Percentiles rank a stretch among this genome's conserved stretches.
Evolutionary conservation across 2,329 filamentous ascomycete genomes (phyloP).

Genomic region (Neofusicoccum sp.): DNA sequence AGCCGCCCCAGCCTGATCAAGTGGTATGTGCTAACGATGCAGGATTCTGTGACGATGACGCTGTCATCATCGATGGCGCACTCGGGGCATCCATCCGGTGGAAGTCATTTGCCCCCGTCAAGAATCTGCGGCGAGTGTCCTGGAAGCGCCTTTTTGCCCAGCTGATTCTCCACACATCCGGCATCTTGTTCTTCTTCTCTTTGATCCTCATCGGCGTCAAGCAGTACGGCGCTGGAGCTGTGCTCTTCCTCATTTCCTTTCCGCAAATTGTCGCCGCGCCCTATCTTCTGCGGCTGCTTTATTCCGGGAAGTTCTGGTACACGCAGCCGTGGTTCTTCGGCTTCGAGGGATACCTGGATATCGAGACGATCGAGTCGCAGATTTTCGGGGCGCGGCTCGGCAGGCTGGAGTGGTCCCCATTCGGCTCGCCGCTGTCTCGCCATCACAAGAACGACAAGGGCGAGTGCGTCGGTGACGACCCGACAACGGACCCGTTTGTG

Average conservation of each 20-base stretch:
- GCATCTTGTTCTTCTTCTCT: slow-evolving; percentile 24
- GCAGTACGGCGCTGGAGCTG: slow-evolving; percentile 12
- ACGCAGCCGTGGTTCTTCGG: slow-evolving; percentile 46
- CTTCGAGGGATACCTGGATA: slow-evolving; percentile 42
- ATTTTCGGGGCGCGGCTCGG: slow-evolving; percentile 31
- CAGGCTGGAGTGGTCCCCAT: slow-evolving; percentile 38
- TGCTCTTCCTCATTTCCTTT: slow-evolving; percentile 27
- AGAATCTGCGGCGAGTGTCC: slow-evolving; percentile 26
- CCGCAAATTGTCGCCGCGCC: slow-evolving; percentile 33
- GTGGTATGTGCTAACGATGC: not conserved
- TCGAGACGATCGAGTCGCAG: slow-evolving; percentile 38
- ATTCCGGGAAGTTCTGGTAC: slow-evolving; percentile 41
- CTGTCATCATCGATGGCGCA: slow-evolving; percentile 44
- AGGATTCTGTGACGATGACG: slow-evolving; percentile 38
- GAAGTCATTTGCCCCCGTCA: slow-evolving; percentile 41
- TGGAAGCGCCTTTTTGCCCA: slow-evolving; percentile 29
- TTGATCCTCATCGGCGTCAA: slow-evolving; percentile 20
- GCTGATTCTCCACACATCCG: slow-evolving; percentile 23
- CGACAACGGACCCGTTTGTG: slow-evolving; percentile 25
- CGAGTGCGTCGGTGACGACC: slow-evolving; percentile 35
- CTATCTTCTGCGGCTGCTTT: slow-evolving; percentile 36
- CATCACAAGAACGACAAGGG: slow-evolving; percentile 31
- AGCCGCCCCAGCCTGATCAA: slow-evolving; percentile 22
- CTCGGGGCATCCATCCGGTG: slow-evolving; percentile 44
- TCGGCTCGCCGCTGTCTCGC: slow-evolving; percentile 31